Percentiles rank a stretch among this genome's conserved stretches.
phyloP scores from a whole-genome alignment of 768 basidiomycete genomes.

The Macrocybe gigantea region DNA sequence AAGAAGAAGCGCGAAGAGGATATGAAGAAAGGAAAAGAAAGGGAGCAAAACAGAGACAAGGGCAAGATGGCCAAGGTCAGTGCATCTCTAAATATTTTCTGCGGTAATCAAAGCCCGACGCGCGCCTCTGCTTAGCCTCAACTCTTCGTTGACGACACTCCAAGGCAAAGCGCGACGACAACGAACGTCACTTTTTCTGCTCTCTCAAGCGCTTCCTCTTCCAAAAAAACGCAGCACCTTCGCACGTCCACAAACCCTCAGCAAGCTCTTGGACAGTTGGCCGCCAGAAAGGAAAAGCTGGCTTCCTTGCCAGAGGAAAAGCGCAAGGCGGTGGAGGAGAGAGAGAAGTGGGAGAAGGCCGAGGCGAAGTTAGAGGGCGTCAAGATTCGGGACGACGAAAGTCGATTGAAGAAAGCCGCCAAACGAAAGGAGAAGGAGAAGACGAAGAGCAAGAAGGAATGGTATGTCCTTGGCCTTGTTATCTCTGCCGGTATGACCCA shows the following conservation, averaged over 20 bases:
- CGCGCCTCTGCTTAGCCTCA: constrained; percentile 42
- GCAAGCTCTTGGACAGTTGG: constrained; percentile 79
- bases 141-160: constrained; percentile 60
- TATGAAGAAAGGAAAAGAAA: constrained; percentile 43
- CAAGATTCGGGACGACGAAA: constrained; percentile 87
- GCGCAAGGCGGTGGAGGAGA: constrained; percentile 72
- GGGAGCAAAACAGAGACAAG: constrained; percentile 34
- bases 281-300: constrained; percentile 72
- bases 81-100: constrained; percentile 1
- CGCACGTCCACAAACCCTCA: constrained; percentile 76
- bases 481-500: neutral
- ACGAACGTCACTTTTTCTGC: constrained; percentile 69
- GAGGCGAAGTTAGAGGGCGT: constrained; percentile 82
- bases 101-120: constrained; percentile 2
- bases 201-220: constrained; percentile 46
- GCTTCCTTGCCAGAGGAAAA: constrained; percentile 78
- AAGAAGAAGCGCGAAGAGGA: constrained; percentile 60
- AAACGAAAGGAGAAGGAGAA: constrained; percentile 94
- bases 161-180: constrained; percentile 27
- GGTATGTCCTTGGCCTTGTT: constrained; percentile 40
- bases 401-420: constrained; percentile 81
- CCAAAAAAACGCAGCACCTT: constrained; percentile 44
- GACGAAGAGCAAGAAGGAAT: constrained; percentile 73
- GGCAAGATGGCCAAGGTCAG: constrained; percentile 51
- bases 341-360: constrained; percentile 88